Evolutionary conservation across 2,329 filamentous ascomycete genomes (phyloP).

Genomic region (Lasiodiplodia citricola): DNA sequence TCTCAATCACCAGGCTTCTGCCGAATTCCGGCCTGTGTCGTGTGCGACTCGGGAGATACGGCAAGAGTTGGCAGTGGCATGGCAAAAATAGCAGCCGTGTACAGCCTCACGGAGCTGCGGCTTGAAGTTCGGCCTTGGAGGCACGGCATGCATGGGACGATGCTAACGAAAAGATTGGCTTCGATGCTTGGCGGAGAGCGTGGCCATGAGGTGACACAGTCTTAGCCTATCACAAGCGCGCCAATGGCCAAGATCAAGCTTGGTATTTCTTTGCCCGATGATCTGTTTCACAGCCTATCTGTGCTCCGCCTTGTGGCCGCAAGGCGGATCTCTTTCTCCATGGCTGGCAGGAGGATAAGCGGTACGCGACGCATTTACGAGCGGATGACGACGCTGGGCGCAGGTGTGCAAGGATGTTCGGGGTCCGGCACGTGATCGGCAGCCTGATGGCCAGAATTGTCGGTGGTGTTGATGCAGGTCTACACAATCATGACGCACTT

Average conservation of each 20-base stretch:
- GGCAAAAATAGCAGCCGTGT: conserved; percentile 14
- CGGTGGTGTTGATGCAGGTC: neutral
- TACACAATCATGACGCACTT: neutral
- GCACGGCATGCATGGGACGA: neutral
- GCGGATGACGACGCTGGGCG: neutral
- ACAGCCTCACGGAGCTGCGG: conserved; percentile 10
- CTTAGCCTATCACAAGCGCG: neutral
- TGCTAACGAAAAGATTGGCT: neutral
- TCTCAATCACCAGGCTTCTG: neutral
- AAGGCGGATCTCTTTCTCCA: neutral
- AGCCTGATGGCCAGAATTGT: neutral
- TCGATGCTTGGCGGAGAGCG: neutral
- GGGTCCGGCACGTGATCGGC: neutral
- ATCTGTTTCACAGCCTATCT: neutral
- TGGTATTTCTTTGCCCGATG: conserved; percentile 4
- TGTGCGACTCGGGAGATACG: neutral
- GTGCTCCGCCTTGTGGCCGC: neutral
- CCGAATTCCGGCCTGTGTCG: neutral
- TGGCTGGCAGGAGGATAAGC: neutral
- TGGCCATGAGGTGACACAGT: neutral
- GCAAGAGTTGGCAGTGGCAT: conserved; percentile 4
- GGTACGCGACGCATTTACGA: neutral
- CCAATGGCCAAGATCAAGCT: conserved; percentile 1
- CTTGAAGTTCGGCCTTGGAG: neutral
- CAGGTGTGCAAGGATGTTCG: neutral